phyloP scores from a whole-genome alignment of 352 stramenopile species.

The Globisporangium mamillatum region DNA sequence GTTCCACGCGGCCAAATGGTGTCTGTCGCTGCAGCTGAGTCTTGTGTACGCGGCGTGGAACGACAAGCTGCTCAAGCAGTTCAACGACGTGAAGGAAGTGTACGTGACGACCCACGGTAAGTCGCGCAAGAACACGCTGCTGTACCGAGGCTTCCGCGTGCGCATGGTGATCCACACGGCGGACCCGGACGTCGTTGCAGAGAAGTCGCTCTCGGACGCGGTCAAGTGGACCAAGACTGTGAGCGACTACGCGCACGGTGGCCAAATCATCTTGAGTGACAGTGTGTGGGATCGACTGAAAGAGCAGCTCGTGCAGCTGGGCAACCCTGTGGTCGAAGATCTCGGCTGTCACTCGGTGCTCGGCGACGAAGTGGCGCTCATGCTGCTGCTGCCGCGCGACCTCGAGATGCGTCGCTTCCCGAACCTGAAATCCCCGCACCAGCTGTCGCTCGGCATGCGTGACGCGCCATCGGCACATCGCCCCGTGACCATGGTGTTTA shows the following conservation, averaged over 20 bases:
- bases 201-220: slow-evolving; percentile 66
- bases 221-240: slow-evolving; percentile 86
- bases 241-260: slow-evolving; percentile 78
- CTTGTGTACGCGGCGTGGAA: slow-evolving; percentile 86
- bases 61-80: slow-evolving; percentile 82
- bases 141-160: slow-evolving; percentile 84
- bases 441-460: slow-evolving; percentile 76
- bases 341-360: slow-evolving; percentile 72
- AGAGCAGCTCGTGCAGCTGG: slow-evolving; percentile 82
- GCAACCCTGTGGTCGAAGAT: slow-evolving; percentile 88
- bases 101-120: slow-evolving; percentile 50
- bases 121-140: slow-evolving; percentile 71
- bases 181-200: slow-evolving; percentile 43
- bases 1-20: slow-evolving; percentile 87
- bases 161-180: slow-evolving; percentile 85
- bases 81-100: slow-evolving; percentile 79
- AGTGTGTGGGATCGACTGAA: slow-evolving; percentile 86
- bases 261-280: slow-evolving; percentile 83
- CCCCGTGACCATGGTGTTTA: slow-evolving; percentile 87
- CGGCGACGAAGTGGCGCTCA: slow-evolving; percentile 71
- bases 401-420: slow-evolving; percentile 73
- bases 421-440: slow-evolving; percentile 66
- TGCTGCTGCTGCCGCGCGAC: slow-evolving; percentile 77
- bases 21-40: slow-evolving; percentile 79
- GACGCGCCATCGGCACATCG: slow-evolving; percentile 77